phyloP scores from a whole-genome alignment of 257 asterid species.

The Nicotiana undulata region DNA sequence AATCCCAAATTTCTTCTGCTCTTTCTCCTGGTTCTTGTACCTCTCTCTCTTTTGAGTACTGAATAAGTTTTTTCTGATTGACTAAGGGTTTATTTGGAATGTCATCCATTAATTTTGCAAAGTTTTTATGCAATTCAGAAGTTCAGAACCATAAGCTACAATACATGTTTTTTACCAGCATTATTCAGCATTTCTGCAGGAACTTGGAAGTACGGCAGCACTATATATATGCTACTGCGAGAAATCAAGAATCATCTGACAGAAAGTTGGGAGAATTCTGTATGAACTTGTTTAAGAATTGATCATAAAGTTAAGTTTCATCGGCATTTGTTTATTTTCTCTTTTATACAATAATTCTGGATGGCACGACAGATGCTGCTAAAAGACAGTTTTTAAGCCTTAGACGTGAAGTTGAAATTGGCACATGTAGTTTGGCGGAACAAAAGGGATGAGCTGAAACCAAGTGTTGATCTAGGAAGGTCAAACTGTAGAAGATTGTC shows the following conservation, averaged over 20 bases:
- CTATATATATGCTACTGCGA: not conserved
- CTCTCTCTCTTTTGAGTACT: no score
- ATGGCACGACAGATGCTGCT: not conserved
- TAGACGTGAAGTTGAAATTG: slow-evolving; percentile 7
- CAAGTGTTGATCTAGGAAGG: slow-evolving; percentile 31
- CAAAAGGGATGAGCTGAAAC: slow-evolving; percentile 42
- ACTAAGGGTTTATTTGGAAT: no score
- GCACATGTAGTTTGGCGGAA: slow-evolving; percentile 13
- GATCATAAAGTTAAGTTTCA: not conserved
- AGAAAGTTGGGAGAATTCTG: not conserved
- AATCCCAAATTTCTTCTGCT: no score
- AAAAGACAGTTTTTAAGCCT: not conserved
- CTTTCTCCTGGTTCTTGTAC: no score
- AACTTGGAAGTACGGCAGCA: not conserved
- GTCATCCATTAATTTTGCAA: no score
- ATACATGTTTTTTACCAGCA: no score
- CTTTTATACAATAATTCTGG: not conserved
- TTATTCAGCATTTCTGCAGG: not conserved
- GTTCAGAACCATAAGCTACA: no score
- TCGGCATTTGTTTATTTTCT: not conserved
- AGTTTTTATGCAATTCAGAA: no score
- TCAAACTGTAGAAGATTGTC: slow-evolving; percentile 48
- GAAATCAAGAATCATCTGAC: not conserved
- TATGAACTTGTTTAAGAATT: not conserved
- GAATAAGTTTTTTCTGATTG: not conserved